Evolutionary conservation across 768 basidiomycete genomes (phyloP).

Genomic region (Calvatia gigantea): DNA sequence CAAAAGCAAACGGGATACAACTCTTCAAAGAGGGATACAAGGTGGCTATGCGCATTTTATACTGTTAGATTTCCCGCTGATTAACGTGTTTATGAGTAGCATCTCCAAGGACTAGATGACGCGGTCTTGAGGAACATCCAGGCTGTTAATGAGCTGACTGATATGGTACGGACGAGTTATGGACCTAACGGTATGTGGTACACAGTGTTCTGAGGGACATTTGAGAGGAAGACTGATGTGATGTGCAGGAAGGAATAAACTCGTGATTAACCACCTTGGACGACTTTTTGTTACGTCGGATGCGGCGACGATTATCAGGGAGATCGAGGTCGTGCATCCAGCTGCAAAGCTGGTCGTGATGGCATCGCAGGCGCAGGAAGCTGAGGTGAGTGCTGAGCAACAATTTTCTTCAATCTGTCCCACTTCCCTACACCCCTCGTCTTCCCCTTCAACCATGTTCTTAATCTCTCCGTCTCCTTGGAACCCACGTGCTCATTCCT

Average conservation of each 20-base stretch:
- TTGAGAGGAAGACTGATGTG: slow-evolving; percentile 4
- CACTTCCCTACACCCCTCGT: neutral
- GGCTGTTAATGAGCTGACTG: slow-evolving; percentile 91
- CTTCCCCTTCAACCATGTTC: neutral
- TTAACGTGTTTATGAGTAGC: slow-evolving; percentile 27
- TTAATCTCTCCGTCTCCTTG: neutral
- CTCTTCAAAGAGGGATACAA: slow-evolving; percentile 99
- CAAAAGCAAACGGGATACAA: slow-evolving; percentile 82
- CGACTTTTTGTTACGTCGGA: slow-evolving; percentile 96
- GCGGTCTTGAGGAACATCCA: slow-evolving; percentile 96
- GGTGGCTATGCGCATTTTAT: slow-evolving; percentile 34
- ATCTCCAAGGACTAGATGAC: slow-evolving; percentile 89
- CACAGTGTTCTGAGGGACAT: slow-evolving; percentile 2
- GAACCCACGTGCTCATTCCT: neutral
- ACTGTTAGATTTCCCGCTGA: neutral
- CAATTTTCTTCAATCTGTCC: neutral
- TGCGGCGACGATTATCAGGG: slow-evolving; percentile 97
- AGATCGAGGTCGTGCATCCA: slow-evolving; percentile 98
- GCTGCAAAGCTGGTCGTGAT: slow-evolving; percentile 99
- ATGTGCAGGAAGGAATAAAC: slow-evolving; percentile 84
- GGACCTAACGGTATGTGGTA: slow-evolving; percentile 83
- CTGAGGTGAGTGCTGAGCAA: slow-evolving; percentile 73
- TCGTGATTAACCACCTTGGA: slow-evolving; percentile 96
- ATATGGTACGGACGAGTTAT: slow-evolving; percentile 95
- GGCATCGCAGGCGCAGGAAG: slow-evolving; percentile 95